These are phyloP conservation scores for Wickerhamomyces silvicola DNA, from an alignment of 805 yeast genomes.

Conservation along the genomic window DNA sequence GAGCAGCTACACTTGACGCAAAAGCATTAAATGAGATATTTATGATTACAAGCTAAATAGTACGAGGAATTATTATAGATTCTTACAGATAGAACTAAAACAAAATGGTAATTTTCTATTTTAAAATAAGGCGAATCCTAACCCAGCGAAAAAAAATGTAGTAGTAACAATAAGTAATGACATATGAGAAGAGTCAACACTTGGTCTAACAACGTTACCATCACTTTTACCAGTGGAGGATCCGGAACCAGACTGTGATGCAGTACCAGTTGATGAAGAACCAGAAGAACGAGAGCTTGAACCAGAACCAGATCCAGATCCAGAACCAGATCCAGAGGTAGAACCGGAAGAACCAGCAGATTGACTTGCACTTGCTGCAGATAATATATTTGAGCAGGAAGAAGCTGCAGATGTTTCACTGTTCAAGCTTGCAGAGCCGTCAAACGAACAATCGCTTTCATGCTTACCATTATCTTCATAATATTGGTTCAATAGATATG, in stretches of 20 bases:
- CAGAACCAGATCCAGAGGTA: conserved; percentile 20
- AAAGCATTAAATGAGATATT: conserved; percentile 88
- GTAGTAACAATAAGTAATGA: conserved; percentile 19
- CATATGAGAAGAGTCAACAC: conserved; percentile 10
- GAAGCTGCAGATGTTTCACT: conserved; percentile 34
- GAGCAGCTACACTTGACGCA: conserved; percentile 86
- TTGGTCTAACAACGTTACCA: conserved; percentile 11
- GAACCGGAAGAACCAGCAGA: conserved; percentile 19
- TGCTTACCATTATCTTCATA: conserved; percentile 42
- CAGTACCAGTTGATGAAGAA: conserved; percentile 20
- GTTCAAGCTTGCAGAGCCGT: conserved; percentile 57
- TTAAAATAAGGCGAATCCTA: conserved; percentile 29
- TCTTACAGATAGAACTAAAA: not conserved
- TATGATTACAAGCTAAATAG: conserved; percentile 56
- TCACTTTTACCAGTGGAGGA: conserved; percentile 5
- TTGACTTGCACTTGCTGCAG: conserved; percentile 33
- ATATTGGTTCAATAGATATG: conserved; percentile 61
- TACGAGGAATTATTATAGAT: not conserved
- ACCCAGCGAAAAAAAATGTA: conserved; percentile 39
- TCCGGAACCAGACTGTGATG: too few species aligned
- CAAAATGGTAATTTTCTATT: conserved; percentile 1
- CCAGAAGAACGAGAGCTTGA: conserved; percentile 23
- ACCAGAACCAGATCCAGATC: conserved; percentile 16
- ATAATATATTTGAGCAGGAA: conserved; percentile 31
- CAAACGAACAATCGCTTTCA: conserved; percentile 60